Percentiles rank a stretch among this genome's conserved stretches.
Evolutionary conservation across 129 eudicot genomes (phyloP).

Genomic region (Rutidosis leptorrhynchoides): DNA sequence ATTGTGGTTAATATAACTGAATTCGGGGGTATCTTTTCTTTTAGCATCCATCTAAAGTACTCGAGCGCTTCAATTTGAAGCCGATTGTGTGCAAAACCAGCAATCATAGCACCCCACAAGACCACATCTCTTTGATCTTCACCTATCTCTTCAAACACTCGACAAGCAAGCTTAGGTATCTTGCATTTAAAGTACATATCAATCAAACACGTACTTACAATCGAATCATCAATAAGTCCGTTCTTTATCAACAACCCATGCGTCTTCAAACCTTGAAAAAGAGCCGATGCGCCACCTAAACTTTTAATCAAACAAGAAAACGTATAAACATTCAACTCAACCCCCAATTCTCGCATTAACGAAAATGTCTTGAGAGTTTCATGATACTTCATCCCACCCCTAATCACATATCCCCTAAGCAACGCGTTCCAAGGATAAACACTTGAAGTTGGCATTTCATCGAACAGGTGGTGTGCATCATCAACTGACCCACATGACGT

Average conservation of each 20-base stretch:
- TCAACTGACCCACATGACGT: constrained; percentile 55
- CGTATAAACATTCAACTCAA: constrained; percentile 76
- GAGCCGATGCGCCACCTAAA: constrained; percentile 66
- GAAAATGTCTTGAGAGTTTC: constrained; percentile 42
- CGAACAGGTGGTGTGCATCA: constrained; percentile 66
- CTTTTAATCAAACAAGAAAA: constrained; percentile 88
- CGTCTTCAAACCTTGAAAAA: constrained; percentile 67
- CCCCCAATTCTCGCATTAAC: constrained; percentile 62
- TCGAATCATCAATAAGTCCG: constrained; percentile 49
- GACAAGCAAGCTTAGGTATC: constrained; percentile 57
- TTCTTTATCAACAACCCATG: constrained; percentile 76
- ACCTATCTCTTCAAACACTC: constrained; percentile 53
- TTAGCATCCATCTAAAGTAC: constrained; percentile 61
- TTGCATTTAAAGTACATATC: constrained; percentile 92
- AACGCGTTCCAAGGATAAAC: constrained; percentile 90
- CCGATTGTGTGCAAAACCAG: constrained; percentile 81
- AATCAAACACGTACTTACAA: constrained; percentile 68
- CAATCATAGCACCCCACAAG: constrained; percentile 81
- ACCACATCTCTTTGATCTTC: constrained; percentile 69
- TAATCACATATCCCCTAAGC: constrained; percentile 74
- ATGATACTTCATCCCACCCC: constrained; percentile 52
- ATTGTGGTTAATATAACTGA: constrained; percentile 61
- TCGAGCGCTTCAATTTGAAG: constrained; percentile 58
- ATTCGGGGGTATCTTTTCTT: constrained; percentile 46
- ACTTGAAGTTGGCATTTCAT: constrained; percentile 42